Percentiles rank a stretch among this genome's conserved stretches.
Conservation (phyloP, 2,329 filamentous ascomycete genomes). For the Pseudogymnoascus sp. region DNA sequence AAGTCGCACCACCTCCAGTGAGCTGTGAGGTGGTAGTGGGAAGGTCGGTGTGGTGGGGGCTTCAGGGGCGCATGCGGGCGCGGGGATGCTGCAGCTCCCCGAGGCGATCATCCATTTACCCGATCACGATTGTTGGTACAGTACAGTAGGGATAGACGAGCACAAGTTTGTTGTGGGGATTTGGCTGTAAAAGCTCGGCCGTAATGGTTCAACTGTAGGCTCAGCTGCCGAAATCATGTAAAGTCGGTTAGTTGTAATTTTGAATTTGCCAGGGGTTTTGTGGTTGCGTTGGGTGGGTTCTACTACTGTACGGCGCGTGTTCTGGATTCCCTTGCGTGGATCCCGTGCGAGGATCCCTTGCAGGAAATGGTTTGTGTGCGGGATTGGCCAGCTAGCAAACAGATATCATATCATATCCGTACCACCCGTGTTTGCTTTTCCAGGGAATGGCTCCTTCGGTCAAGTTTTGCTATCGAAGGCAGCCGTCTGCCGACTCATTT, state of each 20-base stretch:
- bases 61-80: background rate
- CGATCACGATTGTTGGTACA: background rate
- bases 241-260: background rate
- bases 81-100: background rate
- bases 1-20: background rate
- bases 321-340: conserved; percentile 7
- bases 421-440: background rate
- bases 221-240: background rate
- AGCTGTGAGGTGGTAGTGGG: background rate
- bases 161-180: background rate
- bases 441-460: background rate
- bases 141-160: background rate
- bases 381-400: background rate
- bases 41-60: background rate
- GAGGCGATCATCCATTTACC: background rate
- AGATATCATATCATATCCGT: background rate
- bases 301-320: background rate
- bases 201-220: background rate
- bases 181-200: background rate
- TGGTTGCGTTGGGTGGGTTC: background rate
- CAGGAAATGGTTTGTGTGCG: background rate
- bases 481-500: background rate
- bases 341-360: background rate
- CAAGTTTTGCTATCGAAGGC: background rate
- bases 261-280: background rate